phyloP scores from a whole-genome alignment of 2,329 filamentous ascomycete species.

The Colletotrichum lupini region DNA sequence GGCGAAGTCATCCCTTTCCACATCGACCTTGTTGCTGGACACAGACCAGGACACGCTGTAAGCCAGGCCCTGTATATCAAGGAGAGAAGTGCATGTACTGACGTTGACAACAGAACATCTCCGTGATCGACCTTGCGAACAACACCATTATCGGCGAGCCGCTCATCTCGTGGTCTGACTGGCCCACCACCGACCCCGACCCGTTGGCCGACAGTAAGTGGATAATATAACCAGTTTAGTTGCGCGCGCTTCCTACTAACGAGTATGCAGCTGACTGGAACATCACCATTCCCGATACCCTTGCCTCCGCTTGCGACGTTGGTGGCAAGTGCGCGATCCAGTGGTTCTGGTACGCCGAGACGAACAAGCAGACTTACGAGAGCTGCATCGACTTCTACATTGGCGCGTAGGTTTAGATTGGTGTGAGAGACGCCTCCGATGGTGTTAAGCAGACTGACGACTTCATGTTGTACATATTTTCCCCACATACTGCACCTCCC shows the following conservation, averaged over 20 bases:
- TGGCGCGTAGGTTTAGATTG: background rate
- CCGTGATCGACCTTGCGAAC: conserved; percentile 56
- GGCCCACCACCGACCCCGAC: conserved; percentile 34
- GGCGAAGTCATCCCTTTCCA: conserved; percentile 50
- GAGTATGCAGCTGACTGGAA: conserved; percentile 53
- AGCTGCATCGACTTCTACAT: conserved; percentile 68
- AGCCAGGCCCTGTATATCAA: background rate
- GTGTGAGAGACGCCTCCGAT: too few species aligned
- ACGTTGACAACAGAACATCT: conserved; percentile 52
- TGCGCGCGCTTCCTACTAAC: conserved; percentile 40
- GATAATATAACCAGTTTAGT: conserved; percentile 37
- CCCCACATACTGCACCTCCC: background rate
- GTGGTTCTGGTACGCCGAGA: conserved; percentile 70
- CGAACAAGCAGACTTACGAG: conserved; percentile 71
- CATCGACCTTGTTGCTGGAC: conserved; percentile 51
- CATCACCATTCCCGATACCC: conserved; percentile 63
- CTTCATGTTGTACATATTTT: background rate
- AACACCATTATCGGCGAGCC: conserved; percentile 60
- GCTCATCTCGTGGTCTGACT: conserved; percentile 55
- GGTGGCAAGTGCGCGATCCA: conserved; percentile 63
- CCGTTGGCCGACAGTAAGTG: conserved; percentile 35
- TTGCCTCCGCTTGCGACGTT: conserved; percentile 57
- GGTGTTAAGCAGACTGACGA: background rate
- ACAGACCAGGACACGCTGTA: conserved; percentile 46
- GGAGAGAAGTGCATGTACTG: conserved; percentile 33